Conservation (phyloP, 371 early-diverging fungal genomes). For the Amoeboaphelidium occidentale region DNA sequence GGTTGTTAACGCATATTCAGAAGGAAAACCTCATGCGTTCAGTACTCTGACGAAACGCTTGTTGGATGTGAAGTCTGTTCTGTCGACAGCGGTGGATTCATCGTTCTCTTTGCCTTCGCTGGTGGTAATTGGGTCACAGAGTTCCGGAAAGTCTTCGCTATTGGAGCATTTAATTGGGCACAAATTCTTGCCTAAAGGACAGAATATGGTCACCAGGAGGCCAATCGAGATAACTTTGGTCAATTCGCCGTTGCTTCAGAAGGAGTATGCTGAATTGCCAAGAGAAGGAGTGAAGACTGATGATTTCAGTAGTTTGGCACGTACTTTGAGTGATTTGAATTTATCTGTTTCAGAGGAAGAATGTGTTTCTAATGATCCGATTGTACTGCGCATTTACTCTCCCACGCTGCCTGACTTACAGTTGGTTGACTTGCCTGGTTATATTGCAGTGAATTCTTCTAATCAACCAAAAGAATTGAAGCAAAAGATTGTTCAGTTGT, state of each 20-base stretch:
- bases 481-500: conserved; percentile 72
- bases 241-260: conserved; percentile 55
- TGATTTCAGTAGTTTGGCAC: conserved; percentile 64
- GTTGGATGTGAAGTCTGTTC: neutral
- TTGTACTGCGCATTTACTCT: conserved; percentile 78
- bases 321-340: conserved; percentile 70
- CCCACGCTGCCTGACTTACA: conserved; percentile 87
- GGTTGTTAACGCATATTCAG: neutral
- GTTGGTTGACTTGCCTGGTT: conserved; percentile 95
- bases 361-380: conserved; percentile 76
- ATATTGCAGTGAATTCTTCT: conserved; percentile 80
- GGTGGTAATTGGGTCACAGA: conserved; percentile 93
- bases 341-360: conserved; percentile 68
- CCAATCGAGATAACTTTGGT: conserved; percentile 94
- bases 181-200: conserved; percentile 61
- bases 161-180: conserved; percentile 96
- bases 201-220: conserved; percentile 94
- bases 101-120: conserved; percentile 50
- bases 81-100: neutral
- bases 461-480: conserved; percentile 85
- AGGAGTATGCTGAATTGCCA: conserved; percentile 86
- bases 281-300: conserved; percentile 59
- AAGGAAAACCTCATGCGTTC: too few species aligned
- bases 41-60: neutral
- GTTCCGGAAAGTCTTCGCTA: conserved; percentile 94